These are phyloP conservation scores for Helianthus annuus DNA, from an alignment of 129 eudicot genomes.

Conservation along the genomic window HanXRQr2.0-SUNRISE NC_035442.2:135042497-135042996, in stretches of 20 bases:
- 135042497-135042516: background rate
- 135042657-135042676: constrained; percentile 10
- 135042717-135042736: constrained; percentile 8
- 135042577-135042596: constrained; percentile 1
- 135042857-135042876: background rate
- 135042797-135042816: background rate
- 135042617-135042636: background rate
- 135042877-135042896: background rate
- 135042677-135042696: constrained; percentile 11
- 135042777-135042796: background rate
- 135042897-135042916: background rate
- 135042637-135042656: constrained; percentile 1
- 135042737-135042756: constrained; percentile 1
- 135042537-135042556: background rate
- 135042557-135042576: constrained; percentile 9
- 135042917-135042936: background rate
- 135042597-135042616: background rate
- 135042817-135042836: background rate
- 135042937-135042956: too few relatives aligned
- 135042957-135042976: too few relatives aligned
- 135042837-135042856: background rate
- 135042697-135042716: constrained; percentile 8
- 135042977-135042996: too few relatives aligned
- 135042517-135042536: background rate
- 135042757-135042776: background rate